Base-by-base conservation (phyloP, 2,329 filamentous ascomycete species). In the Verticillium zaregamsianum region DNA sequence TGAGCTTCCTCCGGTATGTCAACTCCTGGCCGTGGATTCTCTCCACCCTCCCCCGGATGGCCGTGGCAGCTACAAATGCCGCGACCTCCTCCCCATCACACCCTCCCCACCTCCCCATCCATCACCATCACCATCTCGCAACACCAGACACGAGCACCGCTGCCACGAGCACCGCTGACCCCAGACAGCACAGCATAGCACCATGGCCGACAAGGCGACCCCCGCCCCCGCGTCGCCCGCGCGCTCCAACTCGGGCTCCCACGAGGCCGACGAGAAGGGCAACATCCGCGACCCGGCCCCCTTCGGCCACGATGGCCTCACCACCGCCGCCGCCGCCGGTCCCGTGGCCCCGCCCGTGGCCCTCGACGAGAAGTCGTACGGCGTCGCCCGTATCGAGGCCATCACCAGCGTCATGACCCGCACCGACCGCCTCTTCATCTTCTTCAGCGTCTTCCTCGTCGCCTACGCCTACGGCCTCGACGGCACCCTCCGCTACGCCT, bases 391-490 rank as follows among this genome's bases (percentile, higher is more conserved):
- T 12, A 82, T 88, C 64, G 84, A 88, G 71, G 82, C 81, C 33
- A 76, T 89, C 56, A 74, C 81, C 7, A 72, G 78, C 9, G 79
- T 83, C 64, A 79, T 88, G 40, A 85, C 81, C 20, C 64, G 73
- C 4, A 62, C 66, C 15, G 84, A 89, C 69, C 83, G 84, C 33
- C 65, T 84, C 63, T 77, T 79, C 64, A 80, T 90, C 70, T 89
- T 89, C 72, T 68, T 82, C 11, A 79, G 85, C 28, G 77, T 89
- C 65, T 89, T 90, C 70, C 70, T 90, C 35, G 75, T 89, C 59
- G 82, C 86, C 12, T 90, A 88, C 70, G 84, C 81, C 37, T 90
- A 89, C 69, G 83, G 84, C 2, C 77, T 89, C 25, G 86, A 88
- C 65, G 82, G 82, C 28, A 82, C 77, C 1, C 76, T 88, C 54